Percentiles rank a stretch among this genome's conserved stretches.
phyloP scores from a whole-genome alignment of 2,329 filamentous ascomycete species.

The Tolypocladium nubicola region DNA sequence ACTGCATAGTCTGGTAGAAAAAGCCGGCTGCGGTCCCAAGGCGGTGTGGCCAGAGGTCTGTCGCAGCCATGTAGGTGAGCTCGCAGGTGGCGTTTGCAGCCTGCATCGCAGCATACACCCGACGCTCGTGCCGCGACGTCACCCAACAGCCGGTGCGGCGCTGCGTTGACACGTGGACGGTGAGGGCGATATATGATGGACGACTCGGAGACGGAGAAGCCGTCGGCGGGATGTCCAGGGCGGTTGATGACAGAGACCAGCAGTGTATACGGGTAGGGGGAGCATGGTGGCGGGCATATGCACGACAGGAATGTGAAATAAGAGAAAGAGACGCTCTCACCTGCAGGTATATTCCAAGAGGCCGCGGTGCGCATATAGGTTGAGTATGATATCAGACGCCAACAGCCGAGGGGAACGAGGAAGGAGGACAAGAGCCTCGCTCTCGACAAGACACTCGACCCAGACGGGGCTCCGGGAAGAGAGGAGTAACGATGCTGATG shows the following conservation, averaged over 20 bases:
- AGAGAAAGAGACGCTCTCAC: background rate
- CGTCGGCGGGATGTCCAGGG: background rate
- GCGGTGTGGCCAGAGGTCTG: background rate
- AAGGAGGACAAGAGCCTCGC: background rate
- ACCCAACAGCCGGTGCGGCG: background rate
- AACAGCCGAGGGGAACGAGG: background rate
- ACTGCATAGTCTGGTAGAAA: background rate
- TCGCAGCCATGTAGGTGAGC: background rate
- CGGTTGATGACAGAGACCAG: background rate
- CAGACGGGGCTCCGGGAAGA: background rate
- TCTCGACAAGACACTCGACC: background rate
- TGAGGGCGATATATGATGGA: background rate
- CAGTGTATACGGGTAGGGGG: background rate
- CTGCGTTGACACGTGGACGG: background rate
- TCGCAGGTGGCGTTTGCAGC: background rate
- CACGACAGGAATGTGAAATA: background rate
- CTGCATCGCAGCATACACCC: background rate
- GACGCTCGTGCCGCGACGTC: background rate
- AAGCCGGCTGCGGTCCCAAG: background rate
- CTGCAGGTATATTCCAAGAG: too few relatives aligned
- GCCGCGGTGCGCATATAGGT: background rate
- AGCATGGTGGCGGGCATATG: background rate
- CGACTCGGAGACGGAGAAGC: background rate
- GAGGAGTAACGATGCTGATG: background rate
- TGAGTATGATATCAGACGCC: background rate